Base-by-base conservation (phyloP, 2,329 filamentous ascomycete genomes). In the Colletotrichum somersetense region DNA sequence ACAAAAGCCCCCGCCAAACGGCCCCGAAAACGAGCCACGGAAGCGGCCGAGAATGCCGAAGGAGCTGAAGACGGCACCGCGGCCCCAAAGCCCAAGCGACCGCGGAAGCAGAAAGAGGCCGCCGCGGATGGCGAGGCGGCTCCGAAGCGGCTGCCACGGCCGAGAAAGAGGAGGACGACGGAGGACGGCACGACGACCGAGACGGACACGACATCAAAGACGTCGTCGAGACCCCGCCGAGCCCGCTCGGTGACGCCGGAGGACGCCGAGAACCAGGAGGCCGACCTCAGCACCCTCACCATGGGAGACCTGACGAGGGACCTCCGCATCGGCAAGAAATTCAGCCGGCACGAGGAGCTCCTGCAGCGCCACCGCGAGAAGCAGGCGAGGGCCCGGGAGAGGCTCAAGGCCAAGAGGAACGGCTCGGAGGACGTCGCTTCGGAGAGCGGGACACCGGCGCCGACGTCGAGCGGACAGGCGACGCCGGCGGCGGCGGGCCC, bases 261-360 rank as follows among this genome's bases (percentile, higher is more conserved):
- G 65, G 89, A 91, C 74, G 89, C 90, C 4, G 91, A 92, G 76
- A 80, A 82, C 33, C 85, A 88, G 70, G 80, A 87, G 73, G 91
- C 96, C 66, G 91, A 95, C 77, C 85, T 89, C 30, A 87, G 88
- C 33, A 87, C 86, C 4, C 87, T 93, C 35, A 93, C 89, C 66
- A 94, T 96, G 90, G 88, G 87, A 55, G 92, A 94, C 69, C 82
- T 96, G 3, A 93, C 90, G 62, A 89, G 87, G 73, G 92, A 94
- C 77, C 83, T 92, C 64, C 87, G 87, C 30, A 91, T 92, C 67
- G 93, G 93, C 69, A 93, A 92, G 79, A 91, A 92, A 72, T 95
- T 94, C 67, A 91, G 91, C 77, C 88, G 91, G 3, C 92, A 94
- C 75, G 89, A 91, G 76, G 90, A 92, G 77, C 91, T 96, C 76